Evolutionary conservation across 225 moss, liverwort and hornwort genomes (phyloP), one percentile per base, ranked within the genome.

Genomic region (Pseudisothecium myosuroides): DNA sequence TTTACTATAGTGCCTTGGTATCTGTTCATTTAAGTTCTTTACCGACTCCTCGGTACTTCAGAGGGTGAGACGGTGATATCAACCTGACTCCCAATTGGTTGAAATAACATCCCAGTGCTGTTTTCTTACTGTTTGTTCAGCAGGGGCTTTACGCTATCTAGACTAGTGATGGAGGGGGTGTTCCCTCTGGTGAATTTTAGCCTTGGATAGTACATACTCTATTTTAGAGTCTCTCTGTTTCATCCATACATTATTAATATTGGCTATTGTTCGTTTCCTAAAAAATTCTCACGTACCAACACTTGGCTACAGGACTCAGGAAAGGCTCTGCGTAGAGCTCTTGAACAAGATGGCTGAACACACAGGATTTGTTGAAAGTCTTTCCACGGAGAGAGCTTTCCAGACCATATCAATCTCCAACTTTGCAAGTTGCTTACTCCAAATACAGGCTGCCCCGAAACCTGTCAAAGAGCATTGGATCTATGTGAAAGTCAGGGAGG

Each of bases 341-440:
- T 93, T 94, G 75, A 43, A 94, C 58, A 88, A 78, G 85, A 87
- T 94, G 86, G 92, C 85, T 37, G 63, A 67, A 49, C 85, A 88
- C 60, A 23, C 69, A 19, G 76, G 76, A 58, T 85, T 93, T 81
- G 87, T 80, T 13, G 89, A 91, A 41, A 87, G 77, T 56, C 87
- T 93, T 50, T 83, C 67, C 83, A 62, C 85, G 22, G 82, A 88
- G 66, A 88, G 68, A 88, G 85, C 91, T 61, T 85, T 92, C 55
- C 89, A 93, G 71, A 91, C 89, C n/a, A 91, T 94, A 75, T 93
- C 91, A 68, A 32, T 66, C 75, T 93, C 92, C 54, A 82, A 86
- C 47, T 92, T 93, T 73, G 91, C 93, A 76, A 91, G 86, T 76
- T 91, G 84, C 90, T 87, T 91, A 55, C 85, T 93, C 17, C 87